phyloP scores from a whole-genome alignment of 208 protist genomes.

The Leishmania lainsoni region DNA sequence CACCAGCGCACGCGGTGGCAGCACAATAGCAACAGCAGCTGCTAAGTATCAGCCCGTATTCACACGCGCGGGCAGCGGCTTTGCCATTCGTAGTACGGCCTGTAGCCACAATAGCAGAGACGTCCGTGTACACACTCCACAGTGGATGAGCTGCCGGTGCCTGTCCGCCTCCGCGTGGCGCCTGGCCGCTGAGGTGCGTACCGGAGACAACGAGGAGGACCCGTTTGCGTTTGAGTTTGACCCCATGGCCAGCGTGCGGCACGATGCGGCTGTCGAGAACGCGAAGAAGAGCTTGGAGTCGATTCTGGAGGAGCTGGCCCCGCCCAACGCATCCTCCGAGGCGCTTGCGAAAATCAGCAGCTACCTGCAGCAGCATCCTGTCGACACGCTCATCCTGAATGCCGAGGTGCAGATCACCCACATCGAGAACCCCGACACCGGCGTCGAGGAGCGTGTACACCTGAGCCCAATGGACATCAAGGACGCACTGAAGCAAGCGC shows the following conservation, averaged over 20 bases:
- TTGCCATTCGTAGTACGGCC: background rate
- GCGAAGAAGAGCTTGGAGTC: slow-evolving; percentile 62
- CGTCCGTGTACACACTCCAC: background rate
- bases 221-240: slow-evolving; percentile 75
- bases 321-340: slow-evolving; percentile 45
- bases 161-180: slow-evolving; percentile 1
- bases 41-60: background rate
- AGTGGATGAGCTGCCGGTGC: background rate
- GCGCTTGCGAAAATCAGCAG: slow-evolving; percentile 55
- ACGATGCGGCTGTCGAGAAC: slow-evolving; percentile 72
- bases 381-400: slow-evolving; percentile 75
- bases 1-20: background rate
- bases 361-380: slow-evolving; percentile 78
- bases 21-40: background rate
- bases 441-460: slow-evolving; percentile 60
- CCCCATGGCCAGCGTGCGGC: slow-evolving; percentile 71
- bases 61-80: background rate
- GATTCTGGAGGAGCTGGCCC: slow-evolving; percentile 63
- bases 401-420: slow-evolving; percentile 83
- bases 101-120: background rate
- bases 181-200: background rate
- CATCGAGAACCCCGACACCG: slow-evolving; percentile 70
- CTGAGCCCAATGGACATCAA: slow-evolving; percentile 67
- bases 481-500: slow-evolving; percentile 75
- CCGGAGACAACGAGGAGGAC: background rate